Evolutionary conservation across 352 stramenopile species (phyloP).

Genomic region (Phytopythium vexans): DNA sequence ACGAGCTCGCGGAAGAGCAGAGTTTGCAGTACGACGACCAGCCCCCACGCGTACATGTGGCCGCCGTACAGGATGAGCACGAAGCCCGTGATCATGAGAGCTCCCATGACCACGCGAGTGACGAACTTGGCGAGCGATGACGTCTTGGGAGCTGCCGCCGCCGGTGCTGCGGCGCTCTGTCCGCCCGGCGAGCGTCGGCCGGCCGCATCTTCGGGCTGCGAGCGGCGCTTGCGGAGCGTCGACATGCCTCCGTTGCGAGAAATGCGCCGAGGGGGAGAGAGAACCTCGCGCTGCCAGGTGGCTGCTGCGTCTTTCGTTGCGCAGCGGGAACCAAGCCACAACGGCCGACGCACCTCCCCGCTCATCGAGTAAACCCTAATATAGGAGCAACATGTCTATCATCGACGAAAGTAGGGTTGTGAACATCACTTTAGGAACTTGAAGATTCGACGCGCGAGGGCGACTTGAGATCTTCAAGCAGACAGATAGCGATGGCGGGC

Average conservation of each 20-base stretch:
- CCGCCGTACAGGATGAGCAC: conserved; percentile 73
- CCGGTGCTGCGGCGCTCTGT: conserved; percentile 10
- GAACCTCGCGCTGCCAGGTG: background rate
- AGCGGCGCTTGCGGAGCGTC: conserved; percentile 45
- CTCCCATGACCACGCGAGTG: conserved; percentile 69
- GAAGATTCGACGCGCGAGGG: no score
- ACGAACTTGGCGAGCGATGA: conserved; percentile 59
- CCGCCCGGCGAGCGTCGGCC: conserved; percentile 16
- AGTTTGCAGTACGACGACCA: conserved; percentile 86
- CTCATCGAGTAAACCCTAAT: no score
- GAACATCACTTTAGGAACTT: no score
- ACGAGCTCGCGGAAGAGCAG: conserved; percentile 97
- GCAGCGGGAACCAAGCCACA: background rate
- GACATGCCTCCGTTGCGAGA: conserved; percentile 9
- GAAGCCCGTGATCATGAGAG: conserved; percentile 75
- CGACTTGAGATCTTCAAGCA: no score
- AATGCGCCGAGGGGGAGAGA: background rate
- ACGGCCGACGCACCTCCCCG: background rate
- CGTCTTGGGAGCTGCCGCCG: conserved; percentile 11
- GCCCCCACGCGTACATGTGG: conserved; percentile 78
- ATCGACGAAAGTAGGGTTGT: no score
- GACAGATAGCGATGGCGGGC: no score
- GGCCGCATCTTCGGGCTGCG: conserved; percentile 14
- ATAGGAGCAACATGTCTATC: no score
- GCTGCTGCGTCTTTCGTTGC: background rate